phyloP scores from a whole-genome alignment of 768 basidiomycete genomes.

The Pleurotus cornucopiae region DNA sequence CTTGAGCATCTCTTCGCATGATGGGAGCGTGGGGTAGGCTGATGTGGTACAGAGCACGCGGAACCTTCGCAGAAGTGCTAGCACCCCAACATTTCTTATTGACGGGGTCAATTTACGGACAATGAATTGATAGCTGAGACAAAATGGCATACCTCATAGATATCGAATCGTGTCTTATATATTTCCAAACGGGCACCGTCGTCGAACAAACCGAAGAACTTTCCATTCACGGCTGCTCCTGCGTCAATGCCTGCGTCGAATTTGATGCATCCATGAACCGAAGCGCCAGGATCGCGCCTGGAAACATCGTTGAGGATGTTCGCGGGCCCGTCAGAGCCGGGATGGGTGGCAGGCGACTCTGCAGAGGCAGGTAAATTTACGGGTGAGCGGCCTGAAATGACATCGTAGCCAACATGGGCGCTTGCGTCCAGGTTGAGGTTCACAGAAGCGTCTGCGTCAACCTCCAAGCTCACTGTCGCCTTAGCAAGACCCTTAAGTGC shows the following conservation, averaged over 20 bases:
- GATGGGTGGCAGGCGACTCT: background rate
- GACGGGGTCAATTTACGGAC: background rate
- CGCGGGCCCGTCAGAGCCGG: background rate
- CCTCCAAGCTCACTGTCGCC: slow-evolving; percentile 15
- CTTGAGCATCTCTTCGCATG: background rate
- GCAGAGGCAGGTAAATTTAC: background rate
- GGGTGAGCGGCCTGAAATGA: background rate
- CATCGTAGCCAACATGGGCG: slow-evolving; percentile 9
- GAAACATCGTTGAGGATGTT: background rate
- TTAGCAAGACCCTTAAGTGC: slow-evolving; percentile 6
- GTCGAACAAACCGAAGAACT: slow-evolving; percentile 38
- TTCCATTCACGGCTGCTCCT: slow-evolving; percentile 33
- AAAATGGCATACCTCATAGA: slow-evolving; percentile 28
- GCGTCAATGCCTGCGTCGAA: slow-evolving; percentile 29
- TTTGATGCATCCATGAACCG: slow-evolving; percentile 29
- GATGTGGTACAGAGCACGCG: background rate
- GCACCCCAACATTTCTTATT: slow-evolving; percentile 5
- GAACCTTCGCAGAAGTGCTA: background rate
- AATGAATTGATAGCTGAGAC: background rate
- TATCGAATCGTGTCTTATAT: slow-evolving; percentile 30
- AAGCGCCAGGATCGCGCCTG: background rate
- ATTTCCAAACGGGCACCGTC: slow-evolving; percentile 23
- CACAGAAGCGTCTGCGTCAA: slow-evolving; percentile 25
- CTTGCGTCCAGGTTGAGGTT: slow-evolving; percentile 16
- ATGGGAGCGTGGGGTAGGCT: background rate